Percentiles rank a stretch among this genome's conserved stretches.
Evolutionary conservation across 495 filamentous ascomycete genomes (phyloP).

Genomic region (Aspergillus taichungensis): DNA sequence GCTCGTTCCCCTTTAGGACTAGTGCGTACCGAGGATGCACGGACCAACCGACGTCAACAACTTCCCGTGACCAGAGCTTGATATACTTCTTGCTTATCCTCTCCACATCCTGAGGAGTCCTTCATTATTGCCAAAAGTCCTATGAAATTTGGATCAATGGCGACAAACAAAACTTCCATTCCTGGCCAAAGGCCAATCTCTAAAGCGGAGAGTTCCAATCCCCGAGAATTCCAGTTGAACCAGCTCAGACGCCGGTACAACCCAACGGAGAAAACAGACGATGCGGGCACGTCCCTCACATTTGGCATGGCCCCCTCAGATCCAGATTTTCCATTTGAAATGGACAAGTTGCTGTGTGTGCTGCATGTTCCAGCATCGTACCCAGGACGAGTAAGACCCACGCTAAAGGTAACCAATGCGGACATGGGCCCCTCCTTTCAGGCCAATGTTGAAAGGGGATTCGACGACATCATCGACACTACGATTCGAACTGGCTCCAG

Average conservation of each 20-base stretch:
- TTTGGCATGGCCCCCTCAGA: conserved; percentile 73
- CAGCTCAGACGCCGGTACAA: conserved; percentile 67
- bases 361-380: conserved; percentile 60
- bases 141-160: conserved; percentile 3
- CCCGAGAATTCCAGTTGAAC: conserved; percentile 65
- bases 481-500: conserved; percentile 37
- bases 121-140: background rate
- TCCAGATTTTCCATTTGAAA: conserved; percentile 76
- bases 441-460: conserved; percentile 73
- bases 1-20: background rate
- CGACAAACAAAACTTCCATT: conserved; percentile 8
- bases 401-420: conserved; percentile 58
- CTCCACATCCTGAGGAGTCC: conserved; percentile 3
- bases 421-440: conserved; percentile 75
- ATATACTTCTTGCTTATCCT: too few relatives aligned
- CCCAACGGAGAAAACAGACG: conserved; percentile 46
- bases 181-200: conserved; percentile 56
- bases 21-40: background rate
- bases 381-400: conserved; percentile 44
- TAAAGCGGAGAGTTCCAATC: conserved; percentile 54
- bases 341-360: conserved; percentile 61
- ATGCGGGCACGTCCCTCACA: conserved; percentile 45
- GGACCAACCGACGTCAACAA: too few relatives aligned
- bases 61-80: too few relatives aligned
- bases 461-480: conserved; percentile 53